Base-by-base conservation (phyloP, 192 early-diverging fungal genomes). In the Lunasporangiospora selenospora region DNA sequence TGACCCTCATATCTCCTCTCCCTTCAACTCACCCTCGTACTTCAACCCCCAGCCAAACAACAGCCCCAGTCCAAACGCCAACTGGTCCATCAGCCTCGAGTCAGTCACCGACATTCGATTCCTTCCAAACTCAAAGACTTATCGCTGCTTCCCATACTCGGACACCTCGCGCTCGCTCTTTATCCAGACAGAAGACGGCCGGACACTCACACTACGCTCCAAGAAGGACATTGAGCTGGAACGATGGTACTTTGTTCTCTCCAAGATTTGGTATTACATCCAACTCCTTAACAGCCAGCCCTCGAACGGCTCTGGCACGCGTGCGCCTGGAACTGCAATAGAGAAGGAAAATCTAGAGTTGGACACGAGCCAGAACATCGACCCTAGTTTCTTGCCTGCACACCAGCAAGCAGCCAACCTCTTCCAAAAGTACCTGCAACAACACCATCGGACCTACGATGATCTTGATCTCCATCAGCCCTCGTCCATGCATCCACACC, bases 11-110 rank as follows among this genome's bases (percentile, higher is more conserved):
- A n/a, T n/a, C n/a, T n/a, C n/a, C n/a, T n/a, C n/a, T n/a, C n/a
- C n/a, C n/a, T n/a, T n/a, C n/a, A n/a, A n/a, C n/a, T n/a, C n/a
- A n/a, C n/a, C n/a, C n/a, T n/a, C n/a, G n/a, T n/a, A n/a, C n/a
- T n/a, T n/a, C n/a, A n/a, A n/a, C n/a, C n/a, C n/a, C n/a, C 51
- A 46, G 16, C 53, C 46, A 9, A 33, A 45, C 30, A 65, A 49
- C 42, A n/a, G n/a, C n/a, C n/a, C n/a, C n/a, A n/a, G n/a, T n/a
- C 63, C 63, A 15, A 65, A 65, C 46, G 57, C 53, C 13, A 61
- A 70, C 21, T 70, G 58, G 66, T 50, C 58, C 9, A 26, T 69
- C 39, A 43, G 38, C 13, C 23, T 70, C 18, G 18, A 43, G 27
- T 54, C 65, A 8, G 45, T 69, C 32, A 47, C 49, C 4, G 48